Evolutionary conservation across 73 alveolate genomes (phyloP).

Genomic region (Uronychia setigera): DNA sequence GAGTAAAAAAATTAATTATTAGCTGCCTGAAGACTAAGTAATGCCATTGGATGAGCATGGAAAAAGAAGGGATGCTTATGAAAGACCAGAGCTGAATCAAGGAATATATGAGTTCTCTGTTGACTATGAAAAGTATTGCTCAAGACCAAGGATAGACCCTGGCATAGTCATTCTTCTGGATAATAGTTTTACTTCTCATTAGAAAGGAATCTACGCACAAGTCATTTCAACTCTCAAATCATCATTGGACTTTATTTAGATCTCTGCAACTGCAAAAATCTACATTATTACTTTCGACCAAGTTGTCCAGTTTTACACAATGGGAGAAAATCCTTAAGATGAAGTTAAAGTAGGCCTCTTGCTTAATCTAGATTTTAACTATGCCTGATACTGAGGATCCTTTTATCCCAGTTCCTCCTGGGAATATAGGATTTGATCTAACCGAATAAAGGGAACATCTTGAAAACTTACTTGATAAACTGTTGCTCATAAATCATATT

Average conservation of each 20-base stretch:
- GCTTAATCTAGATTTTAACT: slow-evolving; percentile 21
- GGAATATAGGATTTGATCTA: slow-evolving; percentile 56
- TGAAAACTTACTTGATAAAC: slow-evolving; percentile 68
- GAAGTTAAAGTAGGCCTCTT: slow-evolving; percentile 71
- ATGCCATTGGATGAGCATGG: slow-evolving; percentile 31
- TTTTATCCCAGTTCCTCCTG: slow-evolving; percentile 74
- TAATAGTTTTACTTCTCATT: slow-evolving; percentile 50
- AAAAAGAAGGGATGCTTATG: slow-evolving; percentile 60
- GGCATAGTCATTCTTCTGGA: slow-evolving; percentile 69
- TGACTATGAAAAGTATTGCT: slow-evolving; percentile 63
- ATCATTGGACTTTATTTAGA: slow-evolving; percentile 67
- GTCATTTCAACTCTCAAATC: slow-evolving; percentile 48
- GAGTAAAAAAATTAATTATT: slow-evolving; percentile 57
- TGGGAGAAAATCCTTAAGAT: slow-evolving; percentile 46
- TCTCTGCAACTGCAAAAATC: slow-evolving; percentile 68
- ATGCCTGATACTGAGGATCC: slow-evolving; percentile 73
- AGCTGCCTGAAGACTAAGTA: slow-evolving; percentile 61
- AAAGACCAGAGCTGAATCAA: slow-evolving; percentile 68
- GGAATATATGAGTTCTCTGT: slow-evolving; percentile 78
- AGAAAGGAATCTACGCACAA: slow-evolving; percentile 57
- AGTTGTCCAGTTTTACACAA: slow-evolving; percentile 58
- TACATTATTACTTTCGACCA: slow-evolving; percentile 77
- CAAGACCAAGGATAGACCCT: slow-evolving; percentile 24
- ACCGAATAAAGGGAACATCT: slow-evolving; percentile 71
- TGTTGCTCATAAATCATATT: slow-evolving; percentile 36